Evolutionary conservation across 2,329 filamentous ascomycete genomes (phyloP).

Genomic region (Phialophora chinensis): DNA sequence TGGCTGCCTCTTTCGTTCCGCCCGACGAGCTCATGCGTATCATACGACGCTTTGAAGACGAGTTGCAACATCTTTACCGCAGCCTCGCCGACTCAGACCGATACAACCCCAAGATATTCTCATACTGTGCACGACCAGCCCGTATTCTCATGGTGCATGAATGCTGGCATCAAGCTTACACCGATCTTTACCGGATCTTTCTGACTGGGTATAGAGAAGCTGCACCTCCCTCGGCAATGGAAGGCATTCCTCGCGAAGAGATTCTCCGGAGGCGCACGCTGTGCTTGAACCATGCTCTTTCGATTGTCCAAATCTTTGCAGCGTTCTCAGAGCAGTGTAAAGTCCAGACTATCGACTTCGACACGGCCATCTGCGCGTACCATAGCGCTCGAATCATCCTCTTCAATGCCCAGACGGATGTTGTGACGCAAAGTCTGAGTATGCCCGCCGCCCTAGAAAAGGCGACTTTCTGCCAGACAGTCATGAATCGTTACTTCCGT

Average conservation of each 20-base stretch:
- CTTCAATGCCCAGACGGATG: slow-evolving; percentile 23
- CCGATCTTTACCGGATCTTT: slow-evolving; percentile 33
- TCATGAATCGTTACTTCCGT: slow-evolving; percentile 26
- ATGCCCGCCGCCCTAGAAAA: slow-evolving; percentile 24
- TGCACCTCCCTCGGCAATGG: slow-evolving; percentile 21
- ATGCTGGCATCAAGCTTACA: slow-evolving; percentile 33
- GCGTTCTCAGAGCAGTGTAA: slow-evolving; percentile 29
- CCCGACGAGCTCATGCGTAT: slow-evolving; percentile 22
- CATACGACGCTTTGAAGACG: slow-evolving; percentile 25
- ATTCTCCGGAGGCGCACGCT: slow-evolving; percentile 15
- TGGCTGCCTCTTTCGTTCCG: slow-evolving; percentile 18
- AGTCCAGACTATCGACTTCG: slow-evolving; percentile 25
- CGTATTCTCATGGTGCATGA: slow-evolving; percentile 33
- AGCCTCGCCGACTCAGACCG: slow-evolving; percentile 28
- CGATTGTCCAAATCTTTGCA: slow-evolving; percentile 27
- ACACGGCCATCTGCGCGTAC: slow-evolving; percentile 30
- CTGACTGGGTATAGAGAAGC: slow-evolving; percentile 32
- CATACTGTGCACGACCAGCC: slow-evolving; percentile 23
- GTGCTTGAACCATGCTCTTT: slow-evolving; percentile 28
- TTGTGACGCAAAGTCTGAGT: slow-evolving; percentile 19
- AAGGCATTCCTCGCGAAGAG: slow-evolving; percentile 26
- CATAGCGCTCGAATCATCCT: slow-evolving; percentile 30
- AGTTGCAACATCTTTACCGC: slow-evolving; percentile 28
- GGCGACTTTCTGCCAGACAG: slow-evolving; percentile 23
- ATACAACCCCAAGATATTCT: slow-evolving; percentile 26